Base-by-base conservation (phyloP, 192 early-diverging fungal species). In the Backusella liffmaniae region DNA sequence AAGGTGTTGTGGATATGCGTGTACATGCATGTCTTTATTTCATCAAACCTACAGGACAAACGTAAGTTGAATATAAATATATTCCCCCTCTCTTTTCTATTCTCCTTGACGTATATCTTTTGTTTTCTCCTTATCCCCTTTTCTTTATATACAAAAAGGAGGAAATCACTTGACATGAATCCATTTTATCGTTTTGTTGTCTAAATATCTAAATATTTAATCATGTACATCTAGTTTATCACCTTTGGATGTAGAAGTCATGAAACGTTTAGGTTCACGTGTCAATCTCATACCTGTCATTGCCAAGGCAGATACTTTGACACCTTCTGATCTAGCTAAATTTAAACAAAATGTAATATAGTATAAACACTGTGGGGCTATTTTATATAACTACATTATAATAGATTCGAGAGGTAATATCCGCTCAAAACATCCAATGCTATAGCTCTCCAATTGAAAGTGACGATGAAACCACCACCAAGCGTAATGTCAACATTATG, bases 11-110 rank as follows among this genome's bases (percentile, higher is more conserved):
- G 77, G 97, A 99, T 81, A 90, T 98, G 90, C 91, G 98, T 59
- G 97, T 99, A 30, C 96, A 99, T 86, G 95, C 93, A 76, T 99
- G 98, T 84, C 84, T 99, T 74, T 99, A 99, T 87, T 99, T 99
- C 84, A 97, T 99, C 84, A 96, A 93, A 62, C 97, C 98, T 53
- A 96, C 96, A 70, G 98, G 98, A 39, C 97, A 98, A 87, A 98
- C 93, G 90, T 91, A 76, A 77, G 68, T 56, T 32, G 21, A 32
- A 44, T 59, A 23, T 26, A 10, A 59, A 66, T 0, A 32, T 32
- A 66, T 32, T n/a, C 1, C 37, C 35, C 18, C 9, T 26, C 34
- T 53, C 26, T 74, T 5, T 73, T 77, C 16, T 44, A 13, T 44
- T 44, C 12, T 44, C 37, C 37, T 39, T 3, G 12, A 39, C 37